Percentiles rank a stretch among this genome's conserved stretches.
Conservation (phyloP, 768 basidiomycete species). For the Termitomyces heimii region DNA sequence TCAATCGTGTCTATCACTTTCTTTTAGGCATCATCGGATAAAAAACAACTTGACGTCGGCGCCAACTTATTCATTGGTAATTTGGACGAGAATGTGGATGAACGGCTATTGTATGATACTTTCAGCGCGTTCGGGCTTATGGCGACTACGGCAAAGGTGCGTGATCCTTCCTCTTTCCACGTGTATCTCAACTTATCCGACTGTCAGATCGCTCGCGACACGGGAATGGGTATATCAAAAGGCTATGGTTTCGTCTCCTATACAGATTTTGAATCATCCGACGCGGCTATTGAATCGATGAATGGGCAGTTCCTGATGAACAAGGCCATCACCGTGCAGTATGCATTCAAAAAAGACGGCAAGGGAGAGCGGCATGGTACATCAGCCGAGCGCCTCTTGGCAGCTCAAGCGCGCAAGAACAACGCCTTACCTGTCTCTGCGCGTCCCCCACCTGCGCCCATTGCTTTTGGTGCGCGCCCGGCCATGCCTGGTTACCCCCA, state of each 20-base stretch:
- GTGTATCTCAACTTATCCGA: conserved; percentile 1
- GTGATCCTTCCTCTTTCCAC: conserved; percentile 13
- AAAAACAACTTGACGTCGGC: conserved; percentile 96
- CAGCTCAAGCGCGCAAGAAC: conserved; percentile 93
- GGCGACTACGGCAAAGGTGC: conserved; percentile 85
- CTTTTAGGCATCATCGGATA: conserved; percentile 88
- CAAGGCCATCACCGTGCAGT: conserved; percentile 95
- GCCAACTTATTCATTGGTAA: conserved; percentile 97
- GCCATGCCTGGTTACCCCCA: conserved; percentile 69
- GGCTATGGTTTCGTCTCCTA: conserved; percentile 98
- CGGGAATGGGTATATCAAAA: conserved; percentile 79
- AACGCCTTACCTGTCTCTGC: conserved; percentile 79
- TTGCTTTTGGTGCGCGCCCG: conserved; percentile 58
- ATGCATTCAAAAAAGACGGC: conserved; percentile 99
- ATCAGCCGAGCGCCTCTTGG: conserved; percentile 91
- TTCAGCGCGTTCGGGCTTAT: conserved; percentile 94
- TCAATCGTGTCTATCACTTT: conserved; percentile 1
- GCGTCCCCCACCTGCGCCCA: conserved; percentile 70
- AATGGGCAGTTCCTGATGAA: conserved; percentile 98
- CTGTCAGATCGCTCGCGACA: conserved; percentile 86
- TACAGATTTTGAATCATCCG: conserved; percentile 96
- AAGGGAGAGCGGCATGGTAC: conserved; percentile 98
- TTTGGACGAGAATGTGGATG: conserved; percentile 93
- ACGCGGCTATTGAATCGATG: conserved; percentile 95
- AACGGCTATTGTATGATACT: conserved; percentile 87